Evolutionary conservation across 176 grass and related monocot species (phyloP), one percentile per base, ranked within the genome.

Genomic region (Musa acuminata): DNA sequence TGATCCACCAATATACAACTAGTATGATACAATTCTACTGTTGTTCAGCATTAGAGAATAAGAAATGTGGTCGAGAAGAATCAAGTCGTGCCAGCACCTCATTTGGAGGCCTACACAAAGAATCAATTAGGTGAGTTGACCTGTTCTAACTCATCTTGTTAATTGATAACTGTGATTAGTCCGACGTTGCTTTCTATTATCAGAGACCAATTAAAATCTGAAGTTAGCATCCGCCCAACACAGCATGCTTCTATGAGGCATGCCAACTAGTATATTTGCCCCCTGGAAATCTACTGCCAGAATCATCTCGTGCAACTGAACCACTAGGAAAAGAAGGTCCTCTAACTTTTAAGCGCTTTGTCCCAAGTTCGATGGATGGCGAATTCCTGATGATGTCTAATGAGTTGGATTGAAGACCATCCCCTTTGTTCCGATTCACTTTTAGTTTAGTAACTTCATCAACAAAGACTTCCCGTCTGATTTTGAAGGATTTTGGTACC

Each of bases 91-190:
- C 51, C 11, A 73, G 51, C 50, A 54, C 51, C 71, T 73, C 71
- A 13, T 53, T 73, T 73, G 71, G 51, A 55, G 71, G 51, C n/a
- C 71, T 73, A 51, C 71, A 73, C 71, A 73, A 73, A 73, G 52
- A 73, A 73, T 73, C 71, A 73, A 73, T 53, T 53, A 53, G 9
- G 69, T 72, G 49, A 72, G 19, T 52, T 52, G n/a, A 72, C 16
- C 70, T 72, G 50, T 23, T 52, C 70, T 53, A 72, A 53, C 24
- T 16, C 57, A 13, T 43, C 49, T 14, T 72, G 70, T 53, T 72
- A 72, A 53, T 12, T 52, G 50, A 51, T 52, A 19, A 9, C 19
- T 52, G 22, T 53, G 17, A 9, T 22, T 72, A 23, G 49, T 24
- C 24, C 11, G 13, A 2, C 6, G 12, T 52, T 52, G 49, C 48